phyloP scores from a whole-genome alignment of 1,139 yeast species.

The Hemisphaericaspora xylanilytica region DNA sequence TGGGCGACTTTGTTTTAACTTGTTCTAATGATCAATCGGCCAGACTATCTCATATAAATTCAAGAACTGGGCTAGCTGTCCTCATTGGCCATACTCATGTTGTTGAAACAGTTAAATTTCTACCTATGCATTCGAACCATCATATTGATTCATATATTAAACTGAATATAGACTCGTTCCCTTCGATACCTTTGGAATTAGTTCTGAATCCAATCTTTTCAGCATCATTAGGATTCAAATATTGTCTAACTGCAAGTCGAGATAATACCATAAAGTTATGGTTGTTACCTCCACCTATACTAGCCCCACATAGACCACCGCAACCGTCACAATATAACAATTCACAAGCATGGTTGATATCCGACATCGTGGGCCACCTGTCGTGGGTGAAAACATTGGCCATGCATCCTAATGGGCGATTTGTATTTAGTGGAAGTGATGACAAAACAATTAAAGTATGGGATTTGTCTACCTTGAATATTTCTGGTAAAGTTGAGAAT shows the following conservation, averaged over 20 bases:
- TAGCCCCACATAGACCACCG: slow-evolving; percentile 55
- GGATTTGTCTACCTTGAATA: slow-evolving; percentile 60
- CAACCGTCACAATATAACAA: slow-evolving; percentile 48
- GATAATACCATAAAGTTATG: slow-evolving; percentile 76
- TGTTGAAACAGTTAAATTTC: slow-evolving; percentile 67
- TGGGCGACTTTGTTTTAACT: slow-evolving; percentile 62
- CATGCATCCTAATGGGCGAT: slow-evolving; percentile 75
- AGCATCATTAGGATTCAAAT: slow-evolving; percentile 54
- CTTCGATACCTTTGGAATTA: slow-evolving; percentile 34
- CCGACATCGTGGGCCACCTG: slow-evolving; percentile 65
- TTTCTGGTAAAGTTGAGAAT: slow-evolving; percentile 41
- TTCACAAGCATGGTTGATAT: slow-evolving; percentile 61
- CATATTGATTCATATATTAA: slow-evolving; percentile 50
- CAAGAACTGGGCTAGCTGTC: slow-evolving; percentile 68
- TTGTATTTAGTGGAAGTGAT: slow-evolving; percentile 72
- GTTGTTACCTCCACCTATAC: slow-evolving; percentile 63
- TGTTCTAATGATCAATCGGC: slow-evolving; percentile 83
- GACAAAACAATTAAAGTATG: slow-evolving; percentile 76
- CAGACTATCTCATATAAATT: slow-evolving; percentile 59
- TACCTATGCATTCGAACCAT: slow-evolving; percentile 53
- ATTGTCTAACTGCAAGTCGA: slow-evolving; percentile 77
- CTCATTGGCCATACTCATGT: slow-evolving; percentile 83
- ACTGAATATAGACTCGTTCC: slow-evolving; percentile 29
- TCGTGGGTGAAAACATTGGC: slow-evolving; percentile 80
- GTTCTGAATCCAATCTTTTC: slow-evolving; percentile 24